Evolutionary conservation across 192 early-diverging fungal species (phyloP).

Genomic region (Entomortierella parvispora): DNA sequence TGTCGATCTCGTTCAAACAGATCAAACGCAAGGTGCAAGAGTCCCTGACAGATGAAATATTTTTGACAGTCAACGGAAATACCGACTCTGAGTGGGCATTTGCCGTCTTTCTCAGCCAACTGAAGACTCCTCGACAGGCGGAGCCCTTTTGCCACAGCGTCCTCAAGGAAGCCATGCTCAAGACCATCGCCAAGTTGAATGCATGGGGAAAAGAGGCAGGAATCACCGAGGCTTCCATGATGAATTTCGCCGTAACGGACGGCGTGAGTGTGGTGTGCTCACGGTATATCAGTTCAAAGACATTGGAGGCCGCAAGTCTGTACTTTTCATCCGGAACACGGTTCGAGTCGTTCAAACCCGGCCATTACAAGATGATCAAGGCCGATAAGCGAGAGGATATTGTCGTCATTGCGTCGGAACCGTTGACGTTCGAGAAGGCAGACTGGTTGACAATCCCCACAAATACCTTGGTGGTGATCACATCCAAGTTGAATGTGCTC

Average conservation of each 20-base stretch:
- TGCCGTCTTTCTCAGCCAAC: conserved; percentile 79
- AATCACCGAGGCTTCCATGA: conserved; percentile 71
- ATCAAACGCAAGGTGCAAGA: conserved; percentile 77
- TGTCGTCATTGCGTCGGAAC: conserved; percentile 82
- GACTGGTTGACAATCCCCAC: conserved; percentile 86
- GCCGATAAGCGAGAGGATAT: conserved; percentile 81
- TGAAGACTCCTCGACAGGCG: conserved; percentile 60
- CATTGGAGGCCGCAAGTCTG: conserved; percentile 76
- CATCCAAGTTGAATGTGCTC: conserved; percentile 78
- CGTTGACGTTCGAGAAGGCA: conserved; percentile 82
- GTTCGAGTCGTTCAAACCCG: conserved; percentile 71
- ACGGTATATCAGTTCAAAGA: conserved; percentile 74
- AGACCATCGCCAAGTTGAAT: conserved; percentile 80
- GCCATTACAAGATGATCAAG: conserved; percentile 79
- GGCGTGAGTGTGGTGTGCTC: conserved; percentile 81
- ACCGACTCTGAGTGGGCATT: conserved; percentile 87
- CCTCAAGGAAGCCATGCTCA: conserved; percentile 77
- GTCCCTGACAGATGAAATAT: conserved; percentile 73
- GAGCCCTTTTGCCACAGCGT: conserved; percentile 66
- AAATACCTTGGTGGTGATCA: conserved; percentile 79
- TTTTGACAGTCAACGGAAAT: conserved; percentile 76
- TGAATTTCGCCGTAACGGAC: conserved; percentile 89
- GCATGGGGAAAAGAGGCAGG: conserved; percentile 72
- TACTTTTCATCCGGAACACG: conserved; percentile 84
- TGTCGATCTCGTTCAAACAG: no score